phyloP scores from a whole-genome alignment of 2,329 filamentous ascomycete genomes.

The Pyricularia grisea region DNA sequence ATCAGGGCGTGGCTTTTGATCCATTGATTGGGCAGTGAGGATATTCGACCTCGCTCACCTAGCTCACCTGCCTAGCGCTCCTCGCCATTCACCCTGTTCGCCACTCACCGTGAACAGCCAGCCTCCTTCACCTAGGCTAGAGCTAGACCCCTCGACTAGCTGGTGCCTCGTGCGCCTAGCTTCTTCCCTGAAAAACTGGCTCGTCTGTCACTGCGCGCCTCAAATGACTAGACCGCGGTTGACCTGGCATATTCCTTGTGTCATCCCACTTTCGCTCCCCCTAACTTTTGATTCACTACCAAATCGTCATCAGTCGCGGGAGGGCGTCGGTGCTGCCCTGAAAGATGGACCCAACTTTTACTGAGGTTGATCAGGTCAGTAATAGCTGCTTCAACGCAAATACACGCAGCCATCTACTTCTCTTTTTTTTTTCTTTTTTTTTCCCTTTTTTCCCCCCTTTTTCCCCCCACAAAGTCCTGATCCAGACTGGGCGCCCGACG shows the following conservation, averaged over 20 bases:
- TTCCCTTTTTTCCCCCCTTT: too few relatives aligned
- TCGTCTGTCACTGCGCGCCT: constrained; percentile 11
- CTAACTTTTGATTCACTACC: constrained; percentile 11
- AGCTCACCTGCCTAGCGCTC: not conserved
- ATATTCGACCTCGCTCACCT: not conserved
- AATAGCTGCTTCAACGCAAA: constrained; percentile 2
- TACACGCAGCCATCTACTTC: not conserved
- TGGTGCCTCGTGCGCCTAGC: not conserved
- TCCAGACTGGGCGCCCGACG: not conserved
- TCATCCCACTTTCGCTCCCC: constrained; percentile 14
- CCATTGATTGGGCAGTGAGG: not conserved
- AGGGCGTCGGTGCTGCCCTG: constrained; percentile 8
- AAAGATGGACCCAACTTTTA: constrained; percentile 36
- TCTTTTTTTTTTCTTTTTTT: too few relatives aligned
- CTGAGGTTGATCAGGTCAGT: constrained; percentile 42
- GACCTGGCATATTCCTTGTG: constrained; percentile 17
- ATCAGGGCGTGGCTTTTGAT: not conserved
- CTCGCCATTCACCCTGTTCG: constrained; percentile 2
- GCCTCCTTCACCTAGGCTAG: not conserved
- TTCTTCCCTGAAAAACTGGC: constrained; percentile 4
- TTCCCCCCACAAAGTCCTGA: constrained; percentile 9
- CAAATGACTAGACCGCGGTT: constrained; percentile 23
- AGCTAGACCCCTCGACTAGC: not conserved
- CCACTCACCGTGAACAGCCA: not conserved
- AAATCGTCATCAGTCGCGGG: not conserved